Base-by-base conservation (phyloP, 2,329 filamentous ascomycete genomes). In the Aspergillus persii region DNA sequence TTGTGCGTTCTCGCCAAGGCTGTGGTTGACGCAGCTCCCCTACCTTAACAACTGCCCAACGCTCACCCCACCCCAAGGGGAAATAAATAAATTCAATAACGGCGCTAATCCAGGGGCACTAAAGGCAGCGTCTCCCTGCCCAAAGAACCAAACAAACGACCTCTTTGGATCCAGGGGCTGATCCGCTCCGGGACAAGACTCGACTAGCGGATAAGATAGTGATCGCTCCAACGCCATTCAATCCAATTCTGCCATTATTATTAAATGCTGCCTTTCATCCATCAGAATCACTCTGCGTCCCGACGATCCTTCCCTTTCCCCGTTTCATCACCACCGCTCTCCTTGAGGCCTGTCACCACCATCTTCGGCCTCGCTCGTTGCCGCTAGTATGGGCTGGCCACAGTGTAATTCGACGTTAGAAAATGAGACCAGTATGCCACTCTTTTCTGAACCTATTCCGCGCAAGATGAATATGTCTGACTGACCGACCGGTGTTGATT, bases 341-440 rank as follows among this genome's bases (percentile, higher is more conserved):
- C 27, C 26, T 26, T 33, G 33, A 41, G 41, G 39, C 11, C 44
- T 30, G 36, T 41, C 15, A 48, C 9, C 27, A 47, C 41, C 41
- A 27, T 47, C 44, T 23, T 26, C 26, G 56, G 54, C 47, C 39
- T 54, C 62, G 39, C 51, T 41, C 27, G 57, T 53, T 36, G 57
- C 60, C 61, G 62, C 62, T 52, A 72, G 57, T 54, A 74, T 79
- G 77, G 76, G 72, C 58, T 79, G 77, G 77, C 76, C 77, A 55
- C 67, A 71, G 63, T 85, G 83, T 69, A 83, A 85, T 70, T 75
- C 77, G 4, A 83, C 81, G 9, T 65, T 77, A 57, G 80, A 82
- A 66, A 72, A 81, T 58, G 68, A 74, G 62, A 75, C 71, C 57
- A 81, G 81, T 78, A 73, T 46, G 71, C 50, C 11, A 18, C 31